Evolutionary conservation across 2,329 filamentous ascomycete genomes (phyloP).

Genomic region (Coccinonectria pachysandricola): DNA sequence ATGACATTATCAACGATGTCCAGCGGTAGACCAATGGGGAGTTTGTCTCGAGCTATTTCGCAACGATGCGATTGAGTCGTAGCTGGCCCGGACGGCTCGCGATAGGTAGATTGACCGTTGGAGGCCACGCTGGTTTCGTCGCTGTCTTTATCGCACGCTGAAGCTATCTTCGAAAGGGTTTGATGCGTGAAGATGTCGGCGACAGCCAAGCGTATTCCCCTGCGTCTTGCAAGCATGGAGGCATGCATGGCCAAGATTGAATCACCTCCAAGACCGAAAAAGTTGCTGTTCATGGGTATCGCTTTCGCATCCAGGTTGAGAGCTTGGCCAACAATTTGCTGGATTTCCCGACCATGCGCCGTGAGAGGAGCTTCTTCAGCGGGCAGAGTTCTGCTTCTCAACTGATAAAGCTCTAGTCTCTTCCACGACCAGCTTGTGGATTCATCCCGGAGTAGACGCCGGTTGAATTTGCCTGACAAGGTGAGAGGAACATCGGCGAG

Average conservation of each 20-base stretch:
- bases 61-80: neutral
- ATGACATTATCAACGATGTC: neutral
- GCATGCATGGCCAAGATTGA: slow-evolving; percentile 13
- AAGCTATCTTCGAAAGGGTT: slow-evolving; percentile 1
- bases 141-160: neutral
- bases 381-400: slow-evolving; percentile 1
- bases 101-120: neutral
- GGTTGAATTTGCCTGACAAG: slow-evolving; percentile 2
- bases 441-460: slow-evolving; percentile 1
- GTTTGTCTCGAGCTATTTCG: neutral
- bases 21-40: neutral
- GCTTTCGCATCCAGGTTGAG: slow-evolving; percentile 2
- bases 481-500: slow-evolving; percentile 2
- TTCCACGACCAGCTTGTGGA: slow-evolving; percentile 1
- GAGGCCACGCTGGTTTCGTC: neutral
- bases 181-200: slow-evolving; percentile 1
- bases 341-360: slow-evolving; percentile 1
- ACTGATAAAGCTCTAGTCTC: neutral
- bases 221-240: slow-evolving; percentile 1
- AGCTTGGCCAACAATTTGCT: slow-evolving; percentile 1
- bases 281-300: slow-evolving; percentile 19
- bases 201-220: slow-evolving; percentile 1
- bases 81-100: neutral
- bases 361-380: neutral
- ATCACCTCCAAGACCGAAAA: slow-evolving; percentile 16